Evolutionary conservation across 73 alveolate species (phyloP).

Genomic region (Stentor coeruleus): DNA sequence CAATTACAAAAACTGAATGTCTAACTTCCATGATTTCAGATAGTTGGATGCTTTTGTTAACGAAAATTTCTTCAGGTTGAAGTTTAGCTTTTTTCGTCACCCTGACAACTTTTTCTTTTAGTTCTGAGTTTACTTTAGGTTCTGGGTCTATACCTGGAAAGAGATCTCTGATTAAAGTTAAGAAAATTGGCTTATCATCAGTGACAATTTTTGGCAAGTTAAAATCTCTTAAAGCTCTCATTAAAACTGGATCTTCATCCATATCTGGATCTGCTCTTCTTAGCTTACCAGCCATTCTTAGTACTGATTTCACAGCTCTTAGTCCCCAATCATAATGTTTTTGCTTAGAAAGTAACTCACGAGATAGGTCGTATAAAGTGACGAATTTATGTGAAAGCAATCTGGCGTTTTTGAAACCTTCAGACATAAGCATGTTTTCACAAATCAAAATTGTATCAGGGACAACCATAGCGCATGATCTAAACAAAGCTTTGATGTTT

Average conservation of each 20-base stretch:
- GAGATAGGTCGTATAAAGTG: conserved; percentile 89
- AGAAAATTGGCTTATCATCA: conserved; percentile 94
- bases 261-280: conserved; percentile 98
- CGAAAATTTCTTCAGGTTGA: conserved; percentile 96
- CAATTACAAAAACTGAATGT: conserved; percentile 99
- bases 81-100: conserved; percentile 71
- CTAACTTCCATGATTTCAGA: conserved; percentile 95
- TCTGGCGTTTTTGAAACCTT: conserved; percentile 96
- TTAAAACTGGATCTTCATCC: conserved; percentile 94
- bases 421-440: conserved; percentile 99
- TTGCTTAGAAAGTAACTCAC: conserved; percentile 92
- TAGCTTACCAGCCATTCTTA: conserved; percentile 99
- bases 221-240: conserved; percentile 99
- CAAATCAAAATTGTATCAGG: conserved; percentile 98
- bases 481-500: conserved; percentile 96
- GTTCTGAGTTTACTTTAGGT: conserved; percentile 64
- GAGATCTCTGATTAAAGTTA: conserved; percentile 95
- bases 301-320: conserved; percentile 99
- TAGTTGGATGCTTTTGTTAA: conserved; percentile 93
- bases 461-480: conserved; percentile 99
- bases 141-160: conserved; percentile 98
- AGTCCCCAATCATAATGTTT: conserved; percentile 99
- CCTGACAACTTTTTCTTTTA: conserved; percentile 61
- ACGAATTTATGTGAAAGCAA: conserved; percentile 93
- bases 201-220: conserved; percentile 94